phyloP scores from a whole-genome alignment of 176 grass and related monocot genomes.

The Canna indica region DNA sequence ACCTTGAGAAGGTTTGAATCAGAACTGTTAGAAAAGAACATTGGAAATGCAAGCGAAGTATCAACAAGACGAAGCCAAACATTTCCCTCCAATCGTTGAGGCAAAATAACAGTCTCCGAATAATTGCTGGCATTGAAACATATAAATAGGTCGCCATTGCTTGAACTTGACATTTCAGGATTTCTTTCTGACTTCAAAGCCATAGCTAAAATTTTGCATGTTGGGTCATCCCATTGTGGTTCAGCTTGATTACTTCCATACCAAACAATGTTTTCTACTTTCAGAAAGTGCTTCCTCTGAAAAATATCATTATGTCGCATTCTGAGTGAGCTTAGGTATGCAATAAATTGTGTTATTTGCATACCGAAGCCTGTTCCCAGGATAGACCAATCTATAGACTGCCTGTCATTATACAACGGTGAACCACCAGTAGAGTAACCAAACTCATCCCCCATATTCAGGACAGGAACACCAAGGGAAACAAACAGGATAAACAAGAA shows the following conservation, averaged over 20 bases:
- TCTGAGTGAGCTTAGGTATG: conserved; percentile 64
- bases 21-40: conserved; percentile 53
- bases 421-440: conserved; percentile 66
- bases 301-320: conserved; percentile 50
- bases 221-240: conserved; percentile 50
- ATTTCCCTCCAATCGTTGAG: conserved; percentile 43
- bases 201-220: conserved; percentile 62
- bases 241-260: conserved; percentile 52
- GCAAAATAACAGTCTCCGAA: conserved; percentile 35
- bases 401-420: conserved; percentile 47
- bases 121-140: conserved; percentile 62
- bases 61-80: conserved; percentile 83
- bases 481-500: conserved; percentile 74
- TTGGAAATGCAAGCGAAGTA: conserved; percentile 76
- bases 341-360: conserved; percentile 68
- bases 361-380: conserved; percentile 48
- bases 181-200: conserved; percentile 42
- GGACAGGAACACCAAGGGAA: conserved; percentile 67
- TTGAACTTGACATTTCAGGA: conserved; percentile 17
- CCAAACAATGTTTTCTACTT: conserved; percentile 85
- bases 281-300: conserved; percentile 66
- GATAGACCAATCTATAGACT: conserved; percentile 54
- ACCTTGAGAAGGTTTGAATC: conserved; percentile 30
- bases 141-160: conserved; percentile 49
- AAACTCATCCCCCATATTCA: conserved; percentile 90